Evolutionary conservation across 176 grass and related monocot genomes (phyloP), one percentile per base, ranked within the genome.

Genomic region (Carex parvula): DNA sequence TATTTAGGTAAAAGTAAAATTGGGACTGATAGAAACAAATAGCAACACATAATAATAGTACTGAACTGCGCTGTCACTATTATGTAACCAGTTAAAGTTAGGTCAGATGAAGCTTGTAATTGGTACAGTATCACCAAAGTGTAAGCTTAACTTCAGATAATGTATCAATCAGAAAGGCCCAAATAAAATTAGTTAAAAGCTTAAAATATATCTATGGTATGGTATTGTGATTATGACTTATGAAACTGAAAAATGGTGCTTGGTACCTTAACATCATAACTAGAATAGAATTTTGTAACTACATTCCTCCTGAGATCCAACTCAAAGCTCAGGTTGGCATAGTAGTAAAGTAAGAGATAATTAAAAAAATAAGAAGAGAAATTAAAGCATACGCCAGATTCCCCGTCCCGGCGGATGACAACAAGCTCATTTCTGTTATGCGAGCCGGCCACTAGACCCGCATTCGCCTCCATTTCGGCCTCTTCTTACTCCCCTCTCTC

Each of bases 401-500:
- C 94, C 29, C 92, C 92, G 18, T 97, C 94, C 30, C 92, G 90
- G 83, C 94, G 94, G 88, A 97, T 95, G 84, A 95, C 96, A 57
- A 95, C 96, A 62, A 98, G 93, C 92, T 95, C 93, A 85, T 98
- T 95, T 21, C 92, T 85, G 89, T 95, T 98, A 84, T 95, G 93
- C 17, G 93, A 98, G 65, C 93, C 96, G 8, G 93, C 92, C 11
- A 98, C 93, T 22, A 98, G 88, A 8, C 92, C 96, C 8, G 93
- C 96, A 74, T 85, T 84, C 33, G 96, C 95, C 95, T 98, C 95
- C 95, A 98, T 98, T 83, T 20, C 83, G 32, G 18, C 73, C 24
- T 39, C 80, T 54, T 10, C 6, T 22, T 2, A 20, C 1, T 50
- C 44, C 8, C 44, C 44, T 10, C 9, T 44, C 37, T 41, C 8